Evolutionary conservation across 176 grass and related monocot species (phyloP).

Genomic region (Hordeum vulgare): MorexV3_pseudomolecules_assembly NC_058523.1:92327219-92327718

Average conservation of each 20-base stretch:
- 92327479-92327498: background rate
- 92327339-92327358: no score
- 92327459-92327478: background rate
- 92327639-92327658: background rate
- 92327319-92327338: no score
- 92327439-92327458: conserved; percentile 3
- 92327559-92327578: background rate
- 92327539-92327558: background rate
- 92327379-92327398: no score
- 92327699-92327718: background rate
- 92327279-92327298: no score
- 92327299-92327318: no score
- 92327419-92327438: conserved; percentile 5
- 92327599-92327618: background rate
- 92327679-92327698: background rate
- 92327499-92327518: no score
- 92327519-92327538: background rate
- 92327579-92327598: background rate
- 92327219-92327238: background rate
- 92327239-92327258: no score
- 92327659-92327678: background rate
- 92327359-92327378: no score
- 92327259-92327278: no score
- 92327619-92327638: background rate
- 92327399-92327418: conserved; percentile 7